Percentiles rank a stretch among this genome's conserved stretches.
Conservation (phyloP, 176 grass and related monocot species). For the Rhynchospora tenuis region DNA sequence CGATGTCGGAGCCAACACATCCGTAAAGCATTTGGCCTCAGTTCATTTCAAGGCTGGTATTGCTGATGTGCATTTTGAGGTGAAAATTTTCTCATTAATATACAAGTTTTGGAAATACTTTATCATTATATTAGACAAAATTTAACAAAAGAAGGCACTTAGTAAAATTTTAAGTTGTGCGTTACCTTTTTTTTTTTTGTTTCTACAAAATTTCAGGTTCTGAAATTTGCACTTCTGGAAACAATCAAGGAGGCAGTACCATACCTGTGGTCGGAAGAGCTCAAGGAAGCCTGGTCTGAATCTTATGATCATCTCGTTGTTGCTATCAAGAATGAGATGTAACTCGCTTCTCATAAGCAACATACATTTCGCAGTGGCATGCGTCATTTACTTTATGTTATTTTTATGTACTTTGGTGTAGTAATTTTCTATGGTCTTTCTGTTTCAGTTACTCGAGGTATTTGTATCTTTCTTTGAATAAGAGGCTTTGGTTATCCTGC, state of each 20-base stretch:
- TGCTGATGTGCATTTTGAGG: constrained; percentile 24
- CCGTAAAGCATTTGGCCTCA: constrained; percentile 7
- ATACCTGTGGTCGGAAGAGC: constrained; percentile 12
- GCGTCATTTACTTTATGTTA: neutral
- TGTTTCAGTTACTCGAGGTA: neutral
- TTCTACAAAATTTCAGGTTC: constrained; percentile 4
- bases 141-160: neutral
- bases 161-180: neutral
- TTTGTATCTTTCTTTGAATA: neutral
- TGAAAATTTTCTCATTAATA: neutral
- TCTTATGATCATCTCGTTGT: constrained; percentile 17
- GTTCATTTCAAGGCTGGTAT: constrained; percentile 17
- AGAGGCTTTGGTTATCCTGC: neutral
- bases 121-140: neutral
- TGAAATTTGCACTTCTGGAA: constrained; percentile 19
- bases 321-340: constrained; percentile 29
- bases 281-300: constrained; percentile 21
- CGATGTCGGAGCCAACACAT: neutral
- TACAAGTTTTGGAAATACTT: neutral
- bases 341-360: neutral
- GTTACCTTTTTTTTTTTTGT: neutral
- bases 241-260: constrained; percentile 26
- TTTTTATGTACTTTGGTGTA: neutral
- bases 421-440: neutral
- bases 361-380: neutral